These are phyloP conservation scores for Umbilicaria muhlenbergii DNA, from an alignment of 495 filamentous ascomycete species.

Conservation along the genomic window DNA sequence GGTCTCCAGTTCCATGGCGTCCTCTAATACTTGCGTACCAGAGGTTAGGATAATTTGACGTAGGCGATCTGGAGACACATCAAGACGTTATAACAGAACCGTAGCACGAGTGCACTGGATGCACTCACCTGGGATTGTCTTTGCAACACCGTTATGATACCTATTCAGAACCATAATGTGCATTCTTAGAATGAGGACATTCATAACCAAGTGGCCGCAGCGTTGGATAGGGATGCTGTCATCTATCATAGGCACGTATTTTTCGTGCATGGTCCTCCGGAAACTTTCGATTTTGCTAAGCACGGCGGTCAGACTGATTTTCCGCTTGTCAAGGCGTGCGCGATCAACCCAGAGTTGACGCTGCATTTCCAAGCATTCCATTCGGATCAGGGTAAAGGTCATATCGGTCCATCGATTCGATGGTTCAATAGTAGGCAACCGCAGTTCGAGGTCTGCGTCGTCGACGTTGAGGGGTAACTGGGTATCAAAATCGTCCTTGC, in stretches of 20 bases:
- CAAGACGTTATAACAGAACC: too few relatives aligned
- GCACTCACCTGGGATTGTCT: slow-evolving; percentile 23
- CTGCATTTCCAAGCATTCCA: slow-evolving; percentile 60
- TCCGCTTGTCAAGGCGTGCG: slow-evolving; percentile 40
- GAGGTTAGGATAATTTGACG: slow-evolving; percentile 17
- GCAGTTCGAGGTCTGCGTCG: slow-evolving; percentile 36
- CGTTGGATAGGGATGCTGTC: slow-evolving; percentile 32
- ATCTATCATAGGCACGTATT: slow-evolving; percentile 43
- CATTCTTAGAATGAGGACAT: slow-evolving; percentile 40
- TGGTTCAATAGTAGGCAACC: slow-evolving; percentile 26
- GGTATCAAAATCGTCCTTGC: slow-evolving; percentile 56
- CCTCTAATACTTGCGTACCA: slow-evolving; percentile 18
- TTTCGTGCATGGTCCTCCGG: slow-evolving; percentile 37
- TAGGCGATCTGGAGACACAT: slow-evolving; percentile 12
- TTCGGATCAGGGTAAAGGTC: slow-evolving; percentile 47
- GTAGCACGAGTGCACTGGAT: too few relatives aligned
- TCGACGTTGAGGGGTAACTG: slow-evolving; percentile 50
- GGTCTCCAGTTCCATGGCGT: slow-evolving; percentile 18
- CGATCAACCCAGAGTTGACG: slow-evolving; percentile 48
- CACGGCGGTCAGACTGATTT: slow-evolving; percentile 25
- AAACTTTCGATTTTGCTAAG: slow-evolving; percentile 48
- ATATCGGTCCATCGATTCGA: slow-evolving; percentile 45
- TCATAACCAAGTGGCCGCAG: slow-evolving; percentile 42
- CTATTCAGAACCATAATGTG: slow-evolving; percentile 50
- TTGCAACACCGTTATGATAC: slow-evolving; percentile 40